Conservation (phyloP, 2,329 filamentous ascomycete species). For the Hymenoscyphus albidus region DNA sequence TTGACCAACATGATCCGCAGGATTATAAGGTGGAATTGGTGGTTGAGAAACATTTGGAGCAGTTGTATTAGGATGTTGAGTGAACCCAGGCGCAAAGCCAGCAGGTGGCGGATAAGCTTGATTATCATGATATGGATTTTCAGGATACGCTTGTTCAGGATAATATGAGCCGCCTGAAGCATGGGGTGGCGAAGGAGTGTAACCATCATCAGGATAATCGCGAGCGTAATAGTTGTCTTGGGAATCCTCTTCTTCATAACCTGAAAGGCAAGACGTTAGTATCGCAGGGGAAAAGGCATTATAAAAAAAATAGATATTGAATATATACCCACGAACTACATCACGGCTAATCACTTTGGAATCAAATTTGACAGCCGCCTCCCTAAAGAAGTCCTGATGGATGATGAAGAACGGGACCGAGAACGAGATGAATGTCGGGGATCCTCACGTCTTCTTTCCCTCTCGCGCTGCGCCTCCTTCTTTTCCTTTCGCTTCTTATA, state of each 20-base stretch:
- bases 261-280: conserved; percentile 24
- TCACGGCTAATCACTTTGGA: conserved; percentile 23
- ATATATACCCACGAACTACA: conserved; percentile 16
- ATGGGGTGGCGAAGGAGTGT: conserved; percentile 35
- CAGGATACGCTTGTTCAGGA: conserved; percentile 16
- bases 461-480: conserved; percentile 37
- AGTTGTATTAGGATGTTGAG: conserved; percentile 27
- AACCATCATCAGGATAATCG: conserved; percentile 29
- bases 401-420: conserved; percentile 31
- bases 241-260: conserved; percentile 35
- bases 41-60: conserved; percentile 25
- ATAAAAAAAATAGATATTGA: conserved; percentile 13
- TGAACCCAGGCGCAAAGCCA: conserved; percentile 17
- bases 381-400: conserved; percentile 29
- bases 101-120: conserved; percentile 21
- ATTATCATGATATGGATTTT: conserved; percentile 10
- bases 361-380: conserved; percentile 34
- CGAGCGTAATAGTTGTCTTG: conserved; percentile 33
- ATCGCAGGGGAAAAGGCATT: conserved; percentile 18
- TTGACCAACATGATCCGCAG: conserved; percentile 31
- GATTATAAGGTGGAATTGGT: conserved; percentile 33
- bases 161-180: conserved; percentile 35
- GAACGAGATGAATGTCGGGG: conserved; percentile 34
- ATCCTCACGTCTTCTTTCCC: conserved; percentile 36
- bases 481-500: conserved; percentile 47